Conservation (phyloP, 2,329 filamentous ascomycete genomes). For the Lachnellula arida region DNA sequence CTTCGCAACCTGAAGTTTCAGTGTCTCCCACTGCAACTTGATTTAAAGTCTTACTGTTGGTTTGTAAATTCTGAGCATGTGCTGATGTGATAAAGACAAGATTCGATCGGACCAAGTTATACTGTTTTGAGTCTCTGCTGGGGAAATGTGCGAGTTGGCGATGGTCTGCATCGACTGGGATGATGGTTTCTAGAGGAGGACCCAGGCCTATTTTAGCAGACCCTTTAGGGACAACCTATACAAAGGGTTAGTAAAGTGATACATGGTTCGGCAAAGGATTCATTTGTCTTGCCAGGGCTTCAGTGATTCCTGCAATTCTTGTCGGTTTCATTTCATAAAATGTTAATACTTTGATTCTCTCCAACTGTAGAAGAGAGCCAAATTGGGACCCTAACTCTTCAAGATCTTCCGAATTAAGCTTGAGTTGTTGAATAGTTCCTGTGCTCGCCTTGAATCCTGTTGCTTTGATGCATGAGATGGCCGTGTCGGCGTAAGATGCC, state of each 20-base stretch:
- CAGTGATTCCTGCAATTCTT: conserved; percentile 1
- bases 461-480: conserved; percentile 2
- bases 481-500: conserved; percentile 3
- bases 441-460: conserved; percentile 4
- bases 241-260: not conserved
- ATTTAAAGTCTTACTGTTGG: no score
- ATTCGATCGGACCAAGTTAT: no score
- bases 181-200: no score
- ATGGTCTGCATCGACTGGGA: no score
- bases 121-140: no score
- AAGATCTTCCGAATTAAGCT: not conserved
- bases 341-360: conserved; percentile 5
- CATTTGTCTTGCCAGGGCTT: not conserved
- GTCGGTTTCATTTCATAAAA: conserved; percentile 8
- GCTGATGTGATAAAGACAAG: no score
- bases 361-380: conserved; percentile 4
- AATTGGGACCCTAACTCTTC: conserved; percentile 4
- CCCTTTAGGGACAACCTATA: no score
- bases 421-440: conserved; percentile 3
- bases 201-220: no score
- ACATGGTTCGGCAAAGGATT: not conserved
- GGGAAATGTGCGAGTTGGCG: no score
- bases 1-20: no score
- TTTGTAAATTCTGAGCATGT: no score
- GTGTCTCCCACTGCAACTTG: no score